Evolutionary conservation across 2,329 filamentous ascomycete genomes (phyloP), one percentile per base, ranked within the genome.

Genomic region (Arthrobotrys sinensis): DNA sequence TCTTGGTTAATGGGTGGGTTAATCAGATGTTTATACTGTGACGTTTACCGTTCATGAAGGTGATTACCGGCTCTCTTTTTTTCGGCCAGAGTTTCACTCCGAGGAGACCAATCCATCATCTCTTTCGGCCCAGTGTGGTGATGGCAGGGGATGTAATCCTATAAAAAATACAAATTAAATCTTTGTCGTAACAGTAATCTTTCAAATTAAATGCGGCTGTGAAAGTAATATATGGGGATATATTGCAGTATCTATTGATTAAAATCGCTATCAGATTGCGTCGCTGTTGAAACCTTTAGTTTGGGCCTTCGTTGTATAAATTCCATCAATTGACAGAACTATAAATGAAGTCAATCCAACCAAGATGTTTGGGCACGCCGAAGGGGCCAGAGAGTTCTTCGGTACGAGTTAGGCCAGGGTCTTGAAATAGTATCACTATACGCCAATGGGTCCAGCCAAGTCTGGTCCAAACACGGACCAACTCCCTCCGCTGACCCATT

Each of bases 401-500:
- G 40, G 40, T 45, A 45, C 40, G 40, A 45, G 40, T 1, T 45
- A 45, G 40, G 4, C 12, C n/a, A 45, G 40, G 52, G n/a, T 19
- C 55, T 28, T 11, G 36, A 60, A 60, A 60, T 43, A 60, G 55
- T n/a, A 57, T 7, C 53, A 28, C 4, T 60, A 14, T 43, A 43
- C n/a, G 16, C 19, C 34, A n/a, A n/a, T 24, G 32, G 50, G 52
- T 38, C 32, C 19, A 43, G 55, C 34, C 55, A 57, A 57, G 52
- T 38, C 52, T 32, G 36, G n/a, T 38, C n/a, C 19, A 19, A 43
- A 60, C 34, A 60, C 55, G 55, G 55, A 60, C 55, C 55, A 60
- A 60, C 34, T 60, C 16, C 55, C 36, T 60, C 55, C 55, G 55
- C 55, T 43, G 36, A 60, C 36, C 34, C n/a, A 38, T 21, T 57